These are phyloP conservation scores for Fusarium scirpi DNA, from an alignment of 2,329 filamentous ascomycete genomes.

Conservation along the genomic window DNA sequence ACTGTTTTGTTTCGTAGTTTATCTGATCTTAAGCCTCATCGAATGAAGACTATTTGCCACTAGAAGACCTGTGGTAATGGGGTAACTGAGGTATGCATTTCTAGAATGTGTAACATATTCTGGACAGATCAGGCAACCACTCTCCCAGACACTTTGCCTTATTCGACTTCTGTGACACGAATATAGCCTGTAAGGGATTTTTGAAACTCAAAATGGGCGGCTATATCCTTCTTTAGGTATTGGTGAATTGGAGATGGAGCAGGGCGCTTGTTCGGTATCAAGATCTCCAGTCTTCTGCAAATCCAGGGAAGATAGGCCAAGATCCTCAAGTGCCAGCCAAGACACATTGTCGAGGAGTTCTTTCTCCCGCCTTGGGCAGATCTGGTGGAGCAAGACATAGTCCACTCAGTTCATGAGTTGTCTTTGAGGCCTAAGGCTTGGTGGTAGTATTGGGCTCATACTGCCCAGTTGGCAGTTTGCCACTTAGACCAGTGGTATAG, in stretches of 20 bases:
- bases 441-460: background rate
- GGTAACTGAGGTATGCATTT: background rate
- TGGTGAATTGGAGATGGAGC: too few species aligned
- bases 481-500: background rate
- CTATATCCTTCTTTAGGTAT: background rate
- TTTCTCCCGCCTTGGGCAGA: too few species aligned
- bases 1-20: conserved; percentile 8
- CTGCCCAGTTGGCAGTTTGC: background rate
- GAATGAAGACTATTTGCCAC: background rate
- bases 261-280: background rate
- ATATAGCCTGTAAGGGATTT: accelerated
- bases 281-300: background rate
- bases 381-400: too few species aligned
- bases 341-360: background rate
- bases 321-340: background rate
- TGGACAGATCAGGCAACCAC: background rate
- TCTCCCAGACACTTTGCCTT: background rate
- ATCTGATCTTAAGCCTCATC: background rate
- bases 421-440: too few species aligned
- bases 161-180: background rate
- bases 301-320: background rate
- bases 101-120: background rate
- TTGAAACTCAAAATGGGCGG: background rate
- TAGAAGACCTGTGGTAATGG: too few species aligned
- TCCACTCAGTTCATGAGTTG: too few species aligned